Evolutionary conservation across 1,284 basidiomycete genomes (phyloP).

Genomic region (Ceraceosorus guamensis): DNA sequence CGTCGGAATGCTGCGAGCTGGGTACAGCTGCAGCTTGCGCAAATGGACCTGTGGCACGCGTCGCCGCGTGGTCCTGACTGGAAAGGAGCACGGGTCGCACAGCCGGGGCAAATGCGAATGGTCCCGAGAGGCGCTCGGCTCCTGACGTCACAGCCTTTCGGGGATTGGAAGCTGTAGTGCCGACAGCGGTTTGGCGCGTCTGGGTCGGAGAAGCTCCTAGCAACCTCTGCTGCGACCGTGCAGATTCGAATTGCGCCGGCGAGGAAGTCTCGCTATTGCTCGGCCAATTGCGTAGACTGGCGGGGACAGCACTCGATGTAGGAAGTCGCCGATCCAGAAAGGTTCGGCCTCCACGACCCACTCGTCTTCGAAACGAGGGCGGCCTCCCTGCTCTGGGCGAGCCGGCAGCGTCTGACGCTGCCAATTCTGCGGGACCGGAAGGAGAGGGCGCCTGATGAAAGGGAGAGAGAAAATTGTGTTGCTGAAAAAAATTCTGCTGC

Average conservation of each 20-base stretch:
- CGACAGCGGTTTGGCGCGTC: no score
- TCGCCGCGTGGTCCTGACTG: constrained; percentile 7
- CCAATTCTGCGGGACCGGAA: neutral
- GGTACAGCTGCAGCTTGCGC: constrained; percentile 5
- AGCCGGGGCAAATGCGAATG: constrained; percentile 38
- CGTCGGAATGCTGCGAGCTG: constrained; percentile 27
- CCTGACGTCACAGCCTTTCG: constrained; percentile 8
- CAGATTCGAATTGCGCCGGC: no score
- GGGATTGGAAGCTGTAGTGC: no score
- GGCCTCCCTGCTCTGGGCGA: constrained; percentile 37
- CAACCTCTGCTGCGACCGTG: constrained; percentile 2
- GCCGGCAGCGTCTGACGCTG: constrained; percentile 14
- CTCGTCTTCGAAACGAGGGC: constrained; percentile 42
- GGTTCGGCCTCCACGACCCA: constrained; percentile 45
- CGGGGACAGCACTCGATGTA: constrained; percentile 39
- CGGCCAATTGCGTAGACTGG: constrained; percentile 40
- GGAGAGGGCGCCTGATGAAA: constrained; percentile 14
- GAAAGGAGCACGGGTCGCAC: constrained; percentile 26
- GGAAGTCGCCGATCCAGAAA: constrained; percentile 42
- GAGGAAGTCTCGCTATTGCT: constrained; percentile 6
- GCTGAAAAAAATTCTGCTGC: constrained; percentile 7
- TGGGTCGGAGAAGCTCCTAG: neutral
- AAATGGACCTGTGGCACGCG: neutral
- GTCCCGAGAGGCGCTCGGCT: constrained; percentile 17
- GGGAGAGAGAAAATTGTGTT: constrained; percentile 12